Evolutionary conservation across 1,139 yeast genomes (phyloP).

Genomic region (Protomyces macrosporus): DNA sequence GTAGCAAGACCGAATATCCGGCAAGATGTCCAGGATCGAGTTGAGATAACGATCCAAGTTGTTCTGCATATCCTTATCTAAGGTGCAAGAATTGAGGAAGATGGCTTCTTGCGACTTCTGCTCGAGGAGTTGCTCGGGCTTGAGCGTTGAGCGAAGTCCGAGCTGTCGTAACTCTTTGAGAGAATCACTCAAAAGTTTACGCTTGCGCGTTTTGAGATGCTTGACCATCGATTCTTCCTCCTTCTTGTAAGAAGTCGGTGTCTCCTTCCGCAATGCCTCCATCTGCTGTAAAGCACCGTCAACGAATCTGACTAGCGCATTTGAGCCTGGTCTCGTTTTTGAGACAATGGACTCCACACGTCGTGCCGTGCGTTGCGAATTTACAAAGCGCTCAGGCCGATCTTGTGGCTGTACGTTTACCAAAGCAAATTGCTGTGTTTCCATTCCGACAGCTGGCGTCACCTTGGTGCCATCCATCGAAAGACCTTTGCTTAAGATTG

Average conservation of each 20-base stretch:
- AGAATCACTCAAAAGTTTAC: slow-evolving; percentile 69
- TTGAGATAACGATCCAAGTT: slow-evolving; percentile 57
- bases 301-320: neutral
- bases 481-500: slow-evolving; percentile 61
- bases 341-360: neutral
- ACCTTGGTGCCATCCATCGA: slow-evolving; percentile 32
- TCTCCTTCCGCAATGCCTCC: slow-evolving; percentile 6
- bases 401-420: neutral
- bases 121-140: slow-evolving; percentile 56
- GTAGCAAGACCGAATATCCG: slow-evolving; percentile 66
- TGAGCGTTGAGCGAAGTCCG: slow-evolving; percentile 65
- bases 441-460: slow-evolving; percentile 18
- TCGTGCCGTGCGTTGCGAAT: neutral
- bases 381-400: neutral
- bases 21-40: slow-evolving; percentile 70
- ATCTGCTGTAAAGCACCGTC: slow-evolving; percentile 6
- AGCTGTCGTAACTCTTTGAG: slow-evolving; percentile 65
- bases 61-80: neutral
- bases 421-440: neutral
- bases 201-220: slow-evolving; percentile 71
- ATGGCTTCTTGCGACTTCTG: slow-evolving; percentile 62
- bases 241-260: slow-evolving; percentile 7
- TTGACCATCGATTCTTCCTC: slow-evolving; percentile 44
- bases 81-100: slow-evolving; percentile 42
- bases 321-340: neutral